These are phyloP conservation scores for Cenococcum geophilum DNA, from an alignment of 495 filamentous ascomycete genomes.

Conservation along the genomic window DNA sequence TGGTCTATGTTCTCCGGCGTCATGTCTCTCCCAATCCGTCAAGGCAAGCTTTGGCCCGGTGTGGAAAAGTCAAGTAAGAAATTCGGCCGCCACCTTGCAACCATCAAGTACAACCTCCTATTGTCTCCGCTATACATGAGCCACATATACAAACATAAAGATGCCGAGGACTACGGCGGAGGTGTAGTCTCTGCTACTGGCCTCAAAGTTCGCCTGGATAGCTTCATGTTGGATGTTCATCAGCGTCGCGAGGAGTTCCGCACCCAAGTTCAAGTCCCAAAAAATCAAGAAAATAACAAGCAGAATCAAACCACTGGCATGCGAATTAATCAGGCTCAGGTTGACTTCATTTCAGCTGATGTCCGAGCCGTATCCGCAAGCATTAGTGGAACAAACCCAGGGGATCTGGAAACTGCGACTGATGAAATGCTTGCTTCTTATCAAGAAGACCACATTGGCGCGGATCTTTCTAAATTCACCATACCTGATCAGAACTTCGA, in stretches of 20 bases:
- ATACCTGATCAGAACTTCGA: slow-evolving; percentile 90
- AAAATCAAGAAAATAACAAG: slow-evolving; percentile 55
- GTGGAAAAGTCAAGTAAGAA: slow-evolving; percentile 96
- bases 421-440: slow-evolving; percentile 53
- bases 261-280: slow-evolving; percentile 51
- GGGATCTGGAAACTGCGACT: slow-evolving; percentile 62
- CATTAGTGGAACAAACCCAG: slow-evolving; percentile 68
- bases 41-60: slow-evolving; percentile 84
- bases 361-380: slow-evolving; percentile 88
- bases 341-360: slow-evolving; percentile 89
- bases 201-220: slow-evolving; percentile 87
- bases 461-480: slow-evolving; percentile 81
- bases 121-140: slow-evolving; percentile 89
- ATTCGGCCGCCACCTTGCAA: slow-evolving; percentile 91
- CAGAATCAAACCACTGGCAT: slow-evolving; percentile 80
- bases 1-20: slow-evolving; percentile 93
- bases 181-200: slow-evolving; percentile 84
- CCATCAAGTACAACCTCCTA: slow-evolving; percentile 93
- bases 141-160: slow-evolving; percentile 98
- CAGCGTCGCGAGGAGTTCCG: slow-evolving; percentile 88
- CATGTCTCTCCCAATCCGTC: slow-evolving; percentile 90
- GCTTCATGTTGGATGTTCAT: slow-evolving; percentile 92
- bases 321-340: slow-evolving; percentile 86
- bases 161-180: slow-evolving; percentile 76
- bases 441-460: slow-evolving; percentile 47